Conservation (phyloP, 257 asterid genomes). For the Solanum chiquidenum region DNA sequence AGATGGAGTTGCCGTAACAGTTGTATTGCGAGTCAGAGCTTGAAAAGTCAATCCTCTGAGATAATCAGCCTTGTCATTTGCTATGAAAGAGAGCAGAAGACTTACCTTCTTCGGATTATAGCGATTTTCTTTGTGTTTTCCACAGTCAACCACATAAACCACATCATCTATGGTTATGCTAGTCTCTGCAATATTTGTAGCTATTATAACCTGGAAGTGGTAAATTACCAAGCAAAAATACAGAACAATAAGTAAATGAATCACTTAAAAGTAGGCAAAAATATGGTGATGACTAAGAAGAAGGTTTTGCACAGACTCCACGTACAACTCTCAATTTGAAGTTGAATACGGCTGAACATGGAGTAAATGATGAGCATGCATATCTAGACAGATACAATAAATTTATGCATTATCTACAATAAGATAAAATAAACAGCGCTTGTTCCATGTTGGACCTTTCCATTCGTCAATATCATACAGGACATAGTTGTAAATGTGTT, state of each 20-base stretch:
- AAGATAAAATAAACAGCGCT: not conserved
- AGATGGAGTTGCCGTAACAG: not conserved
- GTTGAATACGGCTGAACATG: not conserved
- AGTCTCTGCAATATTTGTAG: conserved; percentile 97
- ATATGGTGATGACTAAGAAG: not conserved
- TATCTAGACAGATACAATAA: not conserved
- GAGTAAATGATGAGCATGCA: not conserved
- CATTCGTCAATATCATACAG: not conserved
- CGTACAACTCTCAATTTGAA: not conserved
- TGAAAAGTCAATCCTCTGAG: not conserved
- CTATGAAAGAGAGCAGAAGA: not conserved
- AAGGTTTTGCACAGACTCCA: not conserved
- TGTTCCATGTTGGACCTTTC: not conserved
- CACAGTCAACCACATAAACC: conserved; percentile 90
- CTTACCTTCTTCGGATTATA: conserved; percentile 84
- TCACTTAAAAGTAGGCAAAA: not conserved
- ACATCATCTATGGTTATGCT: conserved; percentile 95
- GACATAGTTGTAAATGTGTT: not conserved
- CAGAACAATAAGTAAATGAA: not conserved
- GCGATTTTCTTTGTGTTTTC: conserved; percentile 95
- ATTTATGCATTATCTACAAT: not conserved
- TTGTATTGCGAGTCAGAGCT: not conserved
- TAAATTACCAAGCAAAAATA: not conserved
- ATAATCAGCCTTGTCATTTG: not conserved
- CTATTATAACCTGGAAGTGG: conserved; percentile 67